Base-by-base conservation (phyloP, 1,139 yeast species). In the Yamadazyma membranifaciens region DNA sequence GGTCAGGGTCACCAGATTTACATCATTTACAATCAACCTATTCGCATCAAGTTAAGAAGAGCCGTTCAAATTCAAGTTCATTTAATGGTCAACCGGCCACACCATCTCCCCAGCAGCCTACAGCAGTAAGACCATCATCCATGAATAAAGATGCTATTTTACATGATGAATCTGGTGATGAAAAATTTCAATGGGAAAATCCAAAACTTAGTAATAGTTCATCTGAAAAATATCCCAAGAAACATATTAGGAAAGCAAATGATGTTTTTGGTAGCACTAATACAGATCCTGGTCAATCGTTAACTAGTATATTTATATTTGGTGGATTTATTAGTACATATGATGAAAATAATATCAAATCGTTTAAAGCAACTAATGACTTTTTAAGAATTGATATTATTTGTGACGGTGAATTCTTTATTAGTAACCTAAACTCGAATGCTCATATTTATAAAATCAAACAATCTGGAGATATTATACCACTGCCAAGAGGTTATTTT, bases 401-500 rank as follows among this genome's bases (percentile, higher is more conserved):
- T 9, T 50, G 51, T 44, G 45, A 48, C n/a, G 54, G 54, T 2
- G 48, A 43, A 14, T 45, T 49, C 40, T 46, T 37, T 26, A 37
- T 48, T 9, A 36, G 37, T 14, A 49, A 49, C 32, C 33, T 51
- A 7, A 27, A 34, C 14, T 33, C 22, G 3, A 41, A 38, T 2
- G 51, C 52, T 2, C 33, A 13, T 4, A 43, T 50, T 13, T 47
- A 45, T 34, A 45, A 37, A 13, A 37, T 50, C 2, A 12, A 33
- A 1, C 32, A 33, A 22, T 20, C 10, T 7, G 10, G 3, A 1
- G 52, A 50, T 7, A 46, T 41, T 3, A 12, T 12, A 2, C 77
- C 77, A 0, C 43, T 57, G 9, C 65, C 74, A 6, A 48, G 78
- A 51, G 78, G 77, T 0, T 71, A 54, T 49, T 69, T 65, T 51